Conservation (phyloP, 352 stramenopile species). For the Pythium sp. region DNA sequence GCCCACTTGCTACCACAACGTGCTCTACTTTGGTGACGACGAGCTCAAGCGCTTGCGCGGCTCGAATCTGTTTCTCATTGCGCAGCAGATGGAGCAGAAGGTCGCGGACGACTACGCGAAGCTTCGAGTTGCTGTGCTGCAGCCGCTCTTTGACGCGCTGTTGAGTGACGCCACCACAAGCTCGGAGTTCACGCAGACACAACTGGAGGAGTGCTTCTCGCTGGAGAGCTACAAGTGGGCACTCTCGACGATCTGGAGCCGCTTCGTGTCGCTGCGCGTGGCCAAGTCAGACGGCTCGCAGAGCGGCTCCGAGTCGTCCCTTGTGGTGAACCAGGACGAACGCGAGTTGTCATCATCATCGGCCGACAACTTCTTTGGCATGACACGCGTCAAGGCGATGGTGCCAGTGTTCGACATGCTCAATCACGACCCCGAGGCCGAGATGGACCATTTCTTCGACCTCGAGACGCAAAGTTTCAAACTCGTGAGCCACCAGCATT, state of each 20-base stretch:
- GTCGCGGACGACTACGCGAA: slow-evolving; percentile 46
- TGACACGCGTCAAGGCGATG: slow-evolving; percentile 69
- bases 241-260: slow-evolving; percentile 85
- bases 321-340: not conserved
- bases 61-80: slow-evolving; percentile 65
- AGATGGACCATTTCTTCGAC: slow-evolving; percentile 76
- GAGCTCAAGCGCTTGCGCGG: slow-evolving; percentile 44
- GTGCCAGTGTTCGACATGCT: slow-evolving; percentile 86
- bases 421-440: slow-evolving; percentile 74
- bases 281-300: slow-evolving; percentile 17
- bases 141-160: slow-evolving; percentile 51
- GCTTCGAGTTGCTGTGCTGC: slow-evolving; percentile 37
- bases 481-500: slow-evolving; percentile 76
- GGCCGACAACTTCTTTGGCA: slow-evolving; percentile 12
- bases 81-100: slow-evolving; percentile 60
- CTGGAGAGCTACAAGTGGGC: slow-evolving; percentile 79
- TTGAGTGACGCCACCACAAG: slow-evolving; percentile 2
- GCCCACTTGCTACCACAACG: slow-evolving; percentile 62
- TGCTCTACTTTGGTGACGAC: slow-evolving; percentile 52
- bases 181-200: slow-evolving; percentile 22
- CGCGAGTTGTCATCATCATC: not conserved
- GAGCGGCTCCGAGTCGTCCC: slow-evolving; percentile 7
- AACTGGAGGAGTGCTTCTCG: slow-evolving; percentile 44
- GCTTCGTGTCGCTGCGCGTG: slow-evolving; percentile 71
- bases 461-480: slow-evolving; percentile 43